phyloP scores from a whole-genome alignment of 495 filamentous ascomycete species.

The Neurospora sp. region DNA sequence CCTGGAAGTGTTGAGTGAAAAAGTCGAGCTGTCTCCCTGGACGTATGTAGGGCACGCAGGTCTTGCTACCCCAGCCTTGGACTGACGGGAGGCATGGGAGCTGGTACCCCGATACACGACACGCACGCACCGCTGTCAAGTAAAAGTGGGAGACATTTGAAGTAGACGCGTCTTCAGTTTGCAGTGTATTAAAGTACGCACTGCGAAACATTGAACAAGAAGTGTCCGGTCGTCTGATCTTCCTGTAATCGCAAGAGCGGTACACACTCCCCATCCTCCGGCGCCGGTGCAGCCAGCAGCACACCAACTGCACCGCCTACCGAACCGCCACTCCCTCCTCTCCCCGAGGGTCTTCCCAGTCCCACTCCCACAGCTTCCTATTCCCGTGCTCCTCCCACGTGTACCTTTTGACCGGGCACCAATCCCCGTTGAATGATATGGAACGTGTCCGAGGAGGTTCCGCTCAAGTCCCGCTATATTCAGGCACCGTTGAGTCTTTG shows the following conservation, averaged over 20 bases:
- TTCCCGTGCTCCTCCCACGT: background rate
- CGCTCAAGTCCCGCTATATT: background rate
- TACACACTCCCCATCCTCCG: conserved; percentile 4
- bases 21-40: background rate
- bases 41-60: background rate
- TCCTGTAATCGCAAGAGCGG: background rate
- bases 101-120: background rate
- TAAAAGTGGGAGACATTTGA: background rate
- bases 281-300: conserved; percentile 7
- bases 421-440: background rate
- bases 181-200: background rate
- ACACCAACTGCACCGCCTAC: conserved; percentile 23
- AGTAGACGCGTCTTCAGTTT: background rate
- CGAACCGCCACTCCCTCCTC: background rate
- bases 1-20: background rate
- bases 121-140: background rate
- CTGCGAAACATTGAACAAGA: background rate
- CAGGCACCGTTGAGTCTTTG: background rate
- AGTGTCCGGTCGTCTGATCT: background rate
- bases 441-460: background rate
- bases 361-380: background rate
- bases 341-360: conserved; percentile 29
- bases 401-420: background rate
- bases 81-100: background rate
- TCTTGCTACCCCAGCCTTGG: background rate